These are phyloP conservation scores for Paradendryphiella salina DNA, from an alignment of 2,329 filamentous ascomycete genomes.

Conservation along the genomic window DNA sequence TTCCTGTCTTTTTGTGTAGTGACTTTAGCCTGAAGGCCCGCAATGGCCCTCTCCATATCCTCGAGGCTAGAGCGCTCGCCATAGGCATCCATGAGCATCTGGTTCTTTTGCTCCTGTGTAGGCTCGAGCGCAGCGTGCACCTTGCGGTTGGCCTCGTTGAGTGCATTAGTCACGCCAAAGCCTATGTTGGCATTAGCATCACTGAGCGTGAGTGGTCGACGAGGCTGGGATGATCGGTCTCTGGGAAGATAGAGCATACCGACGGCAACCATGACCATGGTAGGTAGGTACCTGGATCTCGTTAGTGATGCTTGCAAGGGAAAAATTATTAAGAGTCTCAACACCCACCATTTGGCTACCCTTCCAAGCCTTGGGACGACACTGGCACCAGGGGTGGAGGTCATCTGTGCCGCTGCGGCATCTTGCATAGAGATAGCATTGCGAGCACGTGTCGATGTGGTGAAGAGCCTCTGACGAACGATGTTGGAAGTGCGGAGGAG, in stretches of 20 bases:
- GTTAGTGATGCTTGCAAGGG: slow-evolving; percentile 6
- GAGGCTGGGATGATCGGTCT: slow-evolving; percentile 19
- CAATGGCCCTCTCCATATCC: slow-evolving; percentile 40
- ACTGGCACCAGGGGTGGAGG: slow-evolving; percentile 21
- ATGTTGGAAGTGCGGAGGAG: slow-evolving; percentile 29
- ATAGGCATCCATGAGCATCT: slow-evolving; percentile 36
- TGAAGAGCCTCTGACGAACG: slow-evolving; percentile 35
- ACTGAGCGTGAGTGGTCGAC: slow-evolving; percentile 35
- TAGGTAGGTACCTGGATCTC: slow-evolving; percentile 36
- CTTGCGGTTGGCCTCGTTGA: slow-evolving; percentile 38
- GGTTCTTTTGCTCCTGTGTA: slow-evolving; percentile 40
- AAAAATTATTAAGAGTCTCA: too few relatives aligned
- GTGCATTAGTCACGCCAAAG: slow-evolving; percentile 38
- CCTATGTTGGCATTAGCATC: slow-evolving; percentile 41
- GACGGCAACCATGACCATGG: slow-evolving; percentile 41
- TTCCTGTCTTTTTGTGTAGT: slow-evolving; percentile 44
- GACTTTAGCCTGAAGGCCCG: slow-evolving; percentile 32
- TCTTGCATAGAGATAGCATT: slow-evolving; percentile 30
- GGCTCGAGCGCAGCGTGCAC: slow-evolving; percentile 27
- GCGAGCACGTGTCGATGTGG: slow-evolving; percentile 35
- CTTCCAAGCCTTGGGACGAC: slow-evolving; percentile 39
- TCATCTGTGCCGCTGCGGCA: slow-evolving; percentile 31
- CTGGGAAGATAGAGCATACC: slow-evolving; percentile 38
- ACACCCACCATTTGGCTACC: slow-evolving; percentile 38
- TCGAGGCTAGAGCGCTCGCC: slow-evolving; percentile 40